phyloP scores from a whole-genome alignment of 768 basidiomycete genomes.

The Candolleomyces efflorescens region DNA sequence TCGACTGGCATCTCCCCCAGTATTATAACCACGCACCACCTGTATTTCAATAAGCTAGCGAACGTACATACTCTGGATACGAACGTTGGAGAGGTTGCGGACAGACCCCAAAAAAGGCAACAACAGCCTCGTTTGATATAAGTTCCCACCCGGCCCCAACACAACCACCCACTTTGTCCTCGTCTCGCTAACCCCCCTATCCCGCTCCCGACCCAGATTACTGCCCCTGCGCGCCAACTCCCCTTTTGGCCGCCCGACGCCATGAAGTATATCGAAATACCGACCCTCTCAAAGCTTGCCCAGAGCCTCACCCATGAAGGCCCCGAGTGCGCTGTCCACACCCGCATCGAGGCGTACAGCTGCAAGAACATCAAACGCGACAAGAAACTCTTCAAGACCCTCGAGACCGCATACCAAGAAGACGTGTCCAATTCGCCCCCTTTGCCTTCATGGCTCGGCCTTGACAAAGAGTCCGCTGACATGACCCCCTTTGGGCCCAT shows the following conservation, averaged over 20 bases:
- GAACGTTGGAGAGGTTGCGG: not conserved
- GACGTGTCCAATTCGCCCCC: slow-evolving; percentile 82
- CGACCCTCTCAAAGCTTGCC: slow-evolving; percentile 73
- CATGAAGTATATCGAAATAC: slow-evolving; percentile 91
- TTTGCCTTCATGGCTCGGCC: slow-evolving; percentile 72
- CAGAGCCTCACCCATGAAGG: slow-evolving; percentile 82
- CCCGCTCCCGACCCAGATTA: not conserved
- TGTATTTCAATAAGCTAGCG: too few relatives aligned
- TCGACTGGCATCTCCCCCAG: too few relatives aligned
- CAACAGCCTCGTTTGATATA: not conserved
- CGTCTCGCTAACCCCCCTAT: slow-evolving; percentile 2
- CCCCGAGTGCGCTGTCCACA: slow-evolving; percentile 84
- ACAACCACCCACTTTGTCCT: not conserved
- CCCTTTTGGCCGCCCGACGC: slow-evolving; percentile 3
- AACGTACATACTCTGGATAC: not conserved
- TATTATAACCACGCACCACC: too few relatives aligned
- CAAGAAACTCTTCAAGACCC: slow-evolving; percentile 90
- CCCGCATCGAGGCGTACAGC: slow-evolving; percentile 93
- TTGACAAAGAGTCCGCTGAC: slow-evolving; percentile 59
- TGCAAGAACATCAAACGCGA: slow-evolving; percentile 98
- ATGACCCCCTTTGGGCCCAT: slow-evolving; percentile 90
- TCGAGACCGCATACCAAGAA: slow-evolving; percentile 84
- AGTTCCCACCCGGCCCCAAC: slow-evolving; percentile 3
- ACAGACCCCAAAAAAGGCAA: not conserved
- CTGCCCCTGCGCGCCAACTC: slow-evolving; percentile 6